Conservation (phyloP, 179 eudicot genomes). For the Beta macrorhiza region DNA sequence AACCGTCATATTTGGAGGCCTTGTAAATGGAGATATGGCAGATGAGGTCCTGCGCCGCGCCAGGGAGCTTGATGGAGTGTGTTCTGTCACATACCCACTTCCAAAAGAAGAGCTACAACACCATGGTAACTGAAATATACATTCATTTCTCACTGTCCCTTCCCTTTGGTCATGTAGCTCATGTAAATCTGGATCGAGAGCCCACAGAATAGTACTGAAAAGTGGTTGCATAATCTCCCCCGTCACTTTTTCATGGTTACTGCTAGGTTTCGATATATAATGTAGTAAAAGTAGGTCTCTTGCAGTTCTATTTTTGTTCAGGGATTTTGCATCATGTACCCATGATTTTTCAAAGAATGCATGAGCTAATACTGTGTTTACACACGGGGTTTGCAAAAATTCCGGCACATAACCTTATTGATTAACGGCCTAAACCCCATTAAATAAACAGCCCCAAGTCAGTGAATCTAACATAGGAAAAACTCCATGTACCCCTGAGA, state of each 20-base stretch:
- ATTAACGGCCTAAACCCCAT: too few relatives aligned
- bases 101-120: conserved; percentile 66
- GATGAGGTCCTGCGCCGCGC: conserved; percentile 65
- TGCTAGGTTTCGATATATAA: too few relatives aligned
- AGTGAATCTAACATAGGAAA: too few relatives aligned
- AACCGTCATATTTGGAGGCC: conserved; percentile 84
- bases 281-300: neutral
- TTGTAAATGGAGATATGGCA: conserved; percentile 61
- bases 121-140: conserved; percentile 52
- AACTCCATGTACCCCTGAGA: too few relatives aligned
- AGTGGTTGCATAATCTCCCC: neutral
- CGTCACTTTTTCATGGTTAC: too few relatives aligned
- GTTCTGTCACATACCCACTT: conserved; percentile 74
- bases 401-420: too few relatives aligned
- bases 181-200: neutral
- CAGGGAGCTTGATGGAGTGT: conserved; percentile 65
- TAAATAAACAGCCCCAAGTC: too few relatives aligned
- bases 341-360: too few relatives aligned
- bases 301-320: neutral
- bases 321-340: too few relatives aligned
- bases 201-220: neutral
- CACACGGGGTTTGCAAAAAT: too few relatives aligned
- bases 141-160: neutral
- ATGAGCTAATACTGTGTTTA: too few relatives aligned
- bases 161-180: neutral